Evolutionary conservation across 805 yeast genomes (phyloP).

Genomic region (Metschnikowia bowlesiae): DNA sequence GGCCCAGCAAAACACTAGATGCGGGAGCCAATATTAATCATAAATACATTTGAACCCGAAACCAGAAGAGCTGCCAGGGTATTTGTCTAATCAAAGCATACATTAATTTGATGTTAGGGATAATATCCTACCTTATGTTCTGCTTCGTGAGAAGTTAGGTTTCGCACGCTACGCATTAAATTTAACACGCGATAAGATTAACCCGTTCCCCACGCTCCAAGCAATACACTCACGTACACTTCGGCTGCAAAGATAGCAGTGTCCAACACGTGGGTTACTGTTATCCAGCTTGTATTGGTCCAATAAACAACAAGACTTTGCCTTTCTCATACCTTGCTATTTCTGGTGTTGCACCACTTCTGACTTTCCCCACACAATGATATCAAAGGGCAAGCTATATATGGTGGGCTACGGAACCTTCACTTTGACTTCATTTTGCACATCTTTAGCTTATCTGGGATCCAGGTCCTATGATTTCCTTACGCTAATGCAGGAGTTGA

Average conservation of each 20-base stretch:
- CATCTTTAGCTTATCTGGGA: constrained; percentile 11
- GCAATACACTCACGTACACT: neutral
- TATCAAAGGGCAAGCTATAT: neutral
- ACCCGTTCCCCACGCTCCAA: neutral
- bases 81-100: neutral
- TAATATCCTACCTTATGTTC: neutral
- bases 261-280: neutral
- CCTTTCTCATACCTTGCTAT: neutral
- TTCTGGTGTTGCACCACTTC: neutral
- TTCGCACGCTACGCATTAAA: constrained; percentile 1
- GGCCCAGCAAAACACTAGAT: neutral
- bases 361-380: neutral
- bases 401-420: constrained; percentile 11
- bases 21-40: neutral
- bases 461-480: constrained; percentile 12
- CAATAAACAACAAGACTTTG: neutral
- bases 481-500: constrained; percentile 15
- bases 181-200: constrained; percentile 11
- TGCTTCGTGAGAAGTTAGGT: neutral
- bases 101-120: neutral
- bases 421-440: constrained; percentile 10
- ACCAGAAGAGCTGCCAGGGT: neutral
- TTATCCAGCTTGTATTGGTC: neutral
- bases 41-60: neutral
- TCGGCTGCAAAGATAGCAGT: neutral